These are phyloP conservation scores for Lactarius hengduanensis DNA, from an alignment of 768 basidiomycete species.

Conservation along the genomic window DNA sequence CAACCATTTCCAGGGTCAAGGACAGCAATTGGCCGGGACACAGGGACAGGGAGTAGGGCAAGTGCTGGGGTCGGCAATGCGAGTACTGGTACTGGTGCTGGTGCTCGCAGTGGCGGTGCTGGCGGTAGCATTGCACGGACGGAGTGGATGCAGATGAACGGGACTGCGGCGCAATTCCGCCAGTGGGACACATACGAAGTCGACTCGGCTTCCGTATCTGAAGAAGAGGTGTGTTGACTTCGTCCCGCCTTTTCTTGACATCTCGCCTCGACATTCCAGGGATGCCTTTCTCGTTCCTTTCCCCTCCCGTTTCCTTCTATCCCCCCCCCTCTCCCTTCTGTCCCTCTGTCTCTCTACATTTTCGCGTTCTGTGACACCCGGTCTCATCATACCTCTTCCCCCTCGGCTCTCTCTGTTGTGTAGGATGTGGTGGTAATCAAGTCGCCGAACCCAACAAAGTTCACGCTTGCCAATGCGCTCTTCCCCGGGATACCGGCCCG, in stretches of 20 bases:
- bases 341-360: constrained; percentile 17
- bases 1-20: constrained; percentile 1
- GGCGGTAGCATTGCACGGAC: constrained; percentile 7
- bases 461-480: constrained; percentile 24
- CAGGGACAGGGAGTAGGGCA: constrained; percentile 3
- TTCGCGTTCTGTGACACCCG: constrained; percentile 9
- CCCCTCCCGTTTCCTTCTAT: background rate
- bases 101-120: constrained; percentile 12
- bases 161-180: constrained; percentile 11
- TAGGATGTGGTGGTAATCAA: constrained; percentile 29
- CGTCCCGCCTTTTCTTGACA: constrained; percentile 18
- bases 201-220: constrained; percentile 24
- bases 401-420: constrained; percentile 15
- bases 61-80: constrained; percentile 10
- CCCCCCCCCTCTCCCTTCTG: background rate
- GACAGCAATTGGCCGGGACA: background rate
- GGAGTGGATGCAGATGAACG: constrained; percentile 23
- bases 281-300: constrained; percentile 14
- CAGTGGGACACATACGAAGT: constrained; percentile 18
- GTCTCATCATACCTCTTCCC: constrained; percentile 27
- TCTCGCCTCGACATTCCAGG: constrained; percentile 11
- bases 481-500: constrained; percentile 12
- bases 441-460: constrained; percentile 26
- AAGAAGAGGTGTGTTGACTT: constrained; percentile 29
- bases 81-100: constrained; percentile 4